Conservation (phyloP, 305 asterid genomes). For the Solanum hybrid region DNA sequence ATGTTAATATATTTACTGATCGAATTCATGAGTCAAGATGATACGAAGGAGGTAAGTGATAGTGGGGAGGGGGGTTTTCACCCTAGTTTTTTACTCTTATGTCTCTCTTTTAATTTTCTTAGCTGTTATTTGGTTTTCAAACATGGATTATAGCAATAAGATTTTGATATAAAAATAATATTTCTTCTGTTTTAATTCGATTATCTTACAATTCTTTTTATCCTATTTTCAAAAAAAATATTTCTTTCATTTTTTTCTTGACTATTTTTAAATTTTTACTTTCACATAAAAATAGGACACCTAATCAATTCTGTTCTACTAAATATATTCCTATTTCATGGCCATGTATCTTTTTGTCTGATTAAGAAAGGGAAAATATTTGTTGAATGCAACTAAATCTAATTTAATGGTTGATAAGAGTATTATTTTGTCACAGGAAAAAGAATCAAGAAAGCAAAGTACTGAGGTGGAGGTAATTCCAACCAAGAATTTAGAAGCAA, state of each 20-base stretch:
- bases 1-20: background rate
- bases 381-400: too few species aligned
- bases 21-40: background rate
- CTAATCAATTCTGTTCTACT: background rate
- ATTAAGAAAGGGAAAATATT: too few species aligned
- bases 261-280: too few species aligned
- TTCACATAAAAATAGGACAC: background rate
- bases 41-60: background rate
- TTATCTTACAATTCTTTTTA: too few species aligned
- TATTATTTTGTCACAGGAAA: too few species aligned
- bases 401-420: too few species aligned
- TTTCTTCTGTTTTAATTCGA: too few species aligned
- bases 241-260: too few species aligned
- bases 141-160: background rate
- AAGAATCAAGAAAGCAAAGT: background rate
- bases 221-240: too few species aligned
- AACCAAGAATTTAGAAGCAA: too few species aligned
- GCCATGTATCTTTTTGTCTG: background rate
- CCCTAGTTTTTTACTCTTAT: background rate
- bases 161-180: too few species aligned
- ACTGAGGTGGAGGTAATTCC: too few species aligned
- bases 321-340: background rate
- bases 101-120: background rate
- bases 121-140: background rate
- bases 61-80: background rate